Conservation (phyloP, 495 filamentous ascomycete genomes). For the Penicillium bialowiezense region DNA sequence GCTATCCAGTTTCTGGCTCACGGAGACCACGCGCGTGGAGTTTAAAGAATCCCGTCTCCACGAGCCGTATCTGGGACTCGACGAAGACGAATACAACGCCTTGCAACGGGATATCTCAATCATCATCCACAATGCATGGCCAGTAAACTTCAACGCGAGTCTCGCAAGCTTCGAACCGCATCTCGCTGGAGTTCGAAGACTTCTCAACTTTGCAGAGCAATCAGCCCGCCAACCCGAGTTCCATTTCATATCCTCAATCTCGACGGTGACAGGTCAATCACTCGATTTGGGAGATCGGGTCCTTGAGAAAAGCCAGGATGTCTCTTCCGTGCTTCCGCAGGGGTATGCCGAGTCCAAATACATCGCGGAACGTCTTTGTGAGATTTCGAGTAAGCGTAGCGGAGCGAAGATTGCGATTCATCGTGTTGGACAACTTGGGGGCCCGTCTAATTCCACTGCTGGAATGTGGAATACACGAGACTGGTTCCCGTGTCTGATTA, state of each 20-base stretch:
- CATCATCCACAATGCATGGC: neutral
- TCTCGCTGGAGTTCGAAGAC: constrained; percentile 47
- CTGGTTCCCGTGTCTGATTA: constrained; percentile 25
- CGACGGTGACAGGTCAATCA: constrained; percentile 20
- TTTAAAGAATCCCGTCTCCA: neutral
- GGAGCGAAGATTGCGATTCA: constrained; percentile 44
- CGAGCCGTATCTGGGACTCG: neutral
- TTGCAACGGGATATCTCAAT: neutral
- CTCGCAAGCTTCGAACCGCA: constrained; percentile 53
- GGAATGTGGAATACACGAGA: constrained; percentile 30
- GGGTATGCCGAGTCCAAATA: constrained; percentile 57
- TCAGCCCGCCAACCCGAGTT: constrained; percentile 31
- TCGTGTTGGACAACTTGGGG: constrained; percentile 56
- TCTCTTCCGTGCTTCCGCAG: constrained; percentile 21
- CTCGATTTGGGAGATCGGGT: constrained; percentile 26
- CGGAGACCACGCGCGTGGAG: neutral
- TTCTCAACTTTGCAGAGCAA: constrained; percentile 48
- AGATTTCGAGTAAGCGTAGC: constrained; percentile 31
- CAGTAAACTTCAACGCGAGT: constrained; percentile 52
- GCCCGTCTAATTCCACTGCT: constrained; percentile 26
- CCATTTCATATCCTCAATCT: constrained; percentile 54
- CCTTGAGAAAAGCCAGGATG: constrained; percentile 41
- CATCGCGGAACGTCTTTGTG: constrained; percentile 48
- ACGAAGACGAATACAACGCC: neutral
- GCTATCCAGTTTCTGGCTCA: neutral